Percentiles rank a stretch among this genome's conserved stretches.
Evolutionary conservation across 495 filamentous ascomycete species (phyloP).

Genomic region (Penicillium coprophilum): DNA sequence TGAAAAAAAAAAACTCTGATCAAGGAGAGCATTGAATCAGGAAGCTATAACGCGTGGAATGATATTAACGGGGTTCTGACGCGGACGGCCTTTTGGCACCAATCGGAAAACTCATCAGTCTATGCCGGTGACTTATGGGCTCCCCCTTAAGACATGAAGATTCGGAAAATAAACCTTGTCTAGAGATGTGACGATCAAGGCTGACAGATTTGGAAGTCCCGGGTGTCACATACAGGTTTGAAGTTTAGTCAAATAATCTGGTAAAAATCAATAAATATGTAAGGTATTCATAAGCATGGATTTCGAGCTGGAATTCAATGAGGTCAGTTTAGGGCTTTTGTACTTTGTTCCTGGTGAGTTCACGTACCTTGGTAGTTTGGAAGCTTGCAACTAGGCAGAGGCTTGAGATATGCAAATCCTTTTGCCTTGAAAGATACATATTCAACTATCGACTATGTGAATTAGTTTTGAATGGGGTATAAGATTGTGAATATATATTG

Average conservation of each 20-base stretch:
- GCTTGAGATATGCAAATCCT: not conserved
- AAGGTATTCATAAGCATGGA: no score
- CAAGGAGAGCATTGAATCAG: not conserved
- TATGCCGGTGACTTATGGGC: not conserved
- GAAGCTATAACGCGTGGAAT: slow-evolving; percentile 4
- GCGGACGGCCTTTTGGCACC: not conserved
- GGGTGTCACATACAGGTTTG: no score
- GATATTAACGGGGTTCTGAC: slow-evolving; percentile 7
- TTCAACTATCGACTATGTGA: not conserved
- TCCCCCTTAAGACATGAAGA: not conserved
- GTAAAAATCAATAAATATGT: no score
- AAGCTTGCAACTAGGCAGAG: not conserved
- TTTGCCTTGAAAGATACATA: not conserved
- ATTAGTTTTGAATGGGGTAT: not conserved
- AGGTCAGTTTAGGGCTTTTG: not conserved
- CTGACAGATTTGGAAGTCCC: not conserved
- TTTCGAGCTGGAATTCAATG: not conserved
- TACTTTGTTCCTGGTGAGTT: not conserved
- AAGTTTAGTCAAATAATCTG: no score
- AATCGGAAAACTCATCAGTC: slow-evolving; percentile 9
- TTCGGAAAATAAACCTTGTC: not conserved
- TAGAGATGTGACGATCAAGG: slow-evolving; percentile 7
- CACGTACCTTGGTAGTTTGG: not conserved
- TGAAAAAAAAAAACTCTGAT: not conserved
- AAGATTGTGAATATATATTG: not conserved